Evolutionary conservation across 2,329 filamentous ascomycete genomes (phyloP).

Genomic region (Trichoderma koningiopsis): DNA sequence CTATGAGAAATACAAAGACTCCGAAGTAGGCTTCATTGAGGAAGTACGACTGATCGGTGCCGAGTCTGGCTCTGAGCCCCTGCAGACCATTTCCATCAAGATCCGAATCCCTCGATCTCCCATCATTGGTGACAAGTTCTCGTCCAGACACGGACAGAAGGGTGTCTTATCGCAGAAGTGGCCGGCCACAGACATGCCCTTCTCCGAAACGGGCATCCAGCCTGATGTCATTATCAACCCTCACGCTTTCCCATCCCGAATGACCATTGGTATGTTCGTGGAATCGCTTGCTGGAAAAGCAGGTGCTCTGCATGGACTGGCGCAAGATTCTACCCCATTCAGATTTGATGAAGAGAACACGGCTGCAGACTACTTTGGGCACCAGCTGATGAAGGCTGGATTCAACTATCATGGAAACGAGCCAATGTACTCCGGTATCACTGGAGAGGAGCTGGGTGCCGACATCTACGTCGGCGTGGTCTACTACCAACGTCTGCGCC

Average conservation of each 20-base stretch:
- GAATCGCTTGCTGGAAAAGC: slow-evolving; percentile 96
- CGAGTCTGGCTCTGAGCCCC: slow-evolving; percentile 79
- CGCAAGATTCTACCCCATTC: slow-evolving; percentile 95
- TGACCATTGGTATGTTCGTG: slow-evolving; percentile 99
- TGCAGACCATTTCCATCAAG: slow-evolving; percentile 89
- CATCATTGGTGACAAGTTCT: slow-evolving; percentile 98
- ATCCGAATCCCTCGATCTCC: slow-evolving; percentile 87
- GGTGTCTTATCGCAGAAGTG: slow-evolving; percentile 96
- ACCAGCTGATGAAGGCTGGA: slow-evolving; percentile 91
- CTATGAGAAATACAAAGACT: slow-evolving; percentile 92
- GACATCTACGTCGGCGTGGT: slow-evolving; percentile 97
- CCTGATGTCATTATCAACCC: slow-evolving; percentile 99
- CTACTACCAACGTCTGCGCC: slow-evolving; percentile 95
- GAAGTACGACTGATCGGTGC: slow-evolving; percentile 89
- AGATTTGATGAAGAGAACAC: slow-evolving; percentile 91
- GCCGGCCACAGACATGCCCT: slow-evolving; percentile 92
- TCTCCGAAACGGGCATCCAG: slow-evolving; percentile 93
- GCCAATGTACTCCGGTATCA: slow-evolving; percentile 97
- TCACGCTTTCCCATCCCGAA: slow-evolving; percentile 97
- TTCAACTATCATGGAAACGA: slow-evolving; percentile 99
- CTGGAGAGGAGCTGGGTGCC: slow-evolving; percentile 86
- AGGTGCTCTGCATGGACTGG: slow-evolving; percentile 90
- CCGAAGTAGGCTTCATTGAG: slow-evolving; percentile 85
- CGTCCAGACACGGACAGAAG: slow-evolving; percentile 96
- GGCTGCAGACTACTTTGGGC: slow-evolving; percentile 90